phyloP scores from a whole-genome alignment of 1,284 basidiomycete genomes.

The Cutaneotrichosporon arboriforme region DNA sequence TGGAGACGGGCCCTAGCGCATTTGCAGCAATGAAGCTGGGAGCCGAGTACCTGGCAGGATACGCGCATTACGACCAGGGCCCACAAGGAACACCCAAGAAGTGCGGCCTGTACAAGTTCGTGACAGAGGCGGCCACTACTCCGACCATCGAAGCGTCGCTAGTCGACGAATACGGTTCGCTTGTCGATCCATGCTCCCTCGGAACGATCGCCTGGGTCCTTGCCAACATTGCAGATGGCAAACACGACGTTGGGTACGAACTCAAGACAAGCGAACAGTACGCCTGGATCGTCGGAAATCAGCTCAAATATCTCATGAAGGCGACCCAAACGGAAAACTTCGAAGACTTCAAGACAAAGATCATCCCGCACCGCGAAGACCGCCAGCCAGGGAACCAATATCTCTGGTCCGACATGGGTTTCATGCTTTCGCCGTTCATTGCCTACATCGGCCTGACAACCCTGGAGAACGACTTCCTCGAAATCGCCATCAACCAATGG shows the following conservation, averaged over 20 bases:
- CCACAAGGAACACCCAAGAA: background rate
- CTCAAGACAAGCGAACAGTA: slow-evolving; percentile 15
- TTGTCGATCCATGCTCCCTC: slow-evolving; percentile 31
- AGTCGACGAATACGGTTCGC: slow-evolving; percentile 25
- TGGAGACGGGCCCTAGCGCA: background rate
- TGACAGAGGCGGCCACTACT: slow-evolving; percentile 6
- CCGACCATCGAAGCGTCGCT: slow-evolving; percentile 14
- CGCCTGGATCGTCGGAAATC: slow-evolving; percentile 35
- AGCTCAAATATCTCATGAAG: slow-evolving; percentile 22
- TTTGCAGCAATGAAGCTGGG: slow-evolving; percentile 14
- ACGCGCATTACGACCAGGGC: slow-evolving; percentile 17
- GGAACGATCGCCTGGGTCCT: slow-evolving; percentile 28
- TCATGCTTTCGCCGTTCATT: slow-evolving; percentile 60
- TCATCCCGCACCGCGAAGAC: slow-evolving; percentile 32
- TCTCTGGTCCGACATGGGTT: slow-evolving; percentile 56
- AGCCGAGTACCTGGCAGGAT: slow-evolving; percentile 5
- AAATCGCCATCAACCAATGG: slow-evolving; percentile 53
- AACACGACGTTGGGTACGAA: background rate
- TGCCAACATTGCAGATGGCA: slow-evolving; percentile 19
- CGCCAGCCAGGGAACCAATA: too few relatives aligned
- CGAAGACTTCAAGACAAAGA: slow-evolving; percentile 9
- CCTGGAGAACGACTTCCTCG: slow-evolving; percentile 49
- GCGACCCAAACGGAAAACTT: slow-evolving; percentile 17
- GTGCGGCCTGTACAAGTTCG: slow-evolving; percentile 7
- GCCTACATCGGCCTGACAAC: slow-evolving; percentile 55